These are phyloP conservation scores for Clathrus columnatus DNA, from an alignment of 768 basidiomycete species.

Conservation along the genomic window DNA sequence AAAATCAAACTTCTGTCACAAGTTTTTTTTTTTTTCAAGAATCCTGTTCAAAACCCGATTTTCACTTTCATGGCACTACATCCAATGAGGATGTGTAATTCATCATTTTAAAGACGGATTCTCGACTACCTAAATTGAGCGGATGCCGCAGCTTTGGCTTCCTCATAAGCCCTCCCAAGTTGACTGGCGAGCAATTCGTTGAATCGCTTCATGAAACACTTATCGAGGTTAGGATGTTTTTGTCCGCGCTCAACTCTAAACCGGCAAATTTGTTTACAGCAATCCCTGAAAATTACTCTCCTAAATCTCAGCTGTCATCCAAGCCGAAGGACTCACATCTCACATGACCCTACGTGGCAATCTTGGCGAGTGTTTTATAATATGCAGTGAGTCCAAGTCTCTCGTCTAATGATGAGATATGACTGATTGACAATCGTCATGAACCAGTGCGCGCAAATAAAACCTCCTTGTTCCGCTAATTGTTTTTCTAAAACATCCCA, in stretches of 20 bases:
- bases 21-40: too few relatives aligned
- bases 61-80: too few relatives aligned
- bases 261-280: neutral
- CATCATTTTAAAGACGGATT: too few relatives aligned
- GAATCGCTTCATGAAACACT: too few relatives aligned
- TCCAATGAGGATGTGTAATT: too few relatives aligned
- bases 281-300: neutral
- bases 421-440: neutral
- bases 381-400: neutral
- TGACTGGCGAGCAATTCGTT: too few relatives aligned
- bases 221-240: neutral
- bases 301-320: neutral
- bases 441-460: neutral
- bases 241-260: neutral
- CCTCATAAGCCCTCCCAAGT: neutral
- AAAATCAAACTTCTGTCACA: too few relatives aligned
- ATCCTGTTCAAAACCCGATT: too few relatives aligned
- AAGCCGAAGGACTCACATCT: neutral
- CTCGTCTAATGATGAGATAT: neutral
- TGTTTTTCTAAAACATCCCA: neutral
- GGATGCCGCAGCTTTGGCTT: neutral
- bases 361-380: neutral
- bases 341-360: neutral
- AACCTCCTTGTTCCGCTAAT: neutral
- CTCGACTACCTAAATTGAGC: too few relatives aligned